A percentile compares a stretch with the other conserved stretches of the same genome.
These are phyloP conservation scores for Fonsecaea monophora DNA, from an alignment of 2,329 filamentous ascomycete species.

Conservation along the genomic window DNA sequence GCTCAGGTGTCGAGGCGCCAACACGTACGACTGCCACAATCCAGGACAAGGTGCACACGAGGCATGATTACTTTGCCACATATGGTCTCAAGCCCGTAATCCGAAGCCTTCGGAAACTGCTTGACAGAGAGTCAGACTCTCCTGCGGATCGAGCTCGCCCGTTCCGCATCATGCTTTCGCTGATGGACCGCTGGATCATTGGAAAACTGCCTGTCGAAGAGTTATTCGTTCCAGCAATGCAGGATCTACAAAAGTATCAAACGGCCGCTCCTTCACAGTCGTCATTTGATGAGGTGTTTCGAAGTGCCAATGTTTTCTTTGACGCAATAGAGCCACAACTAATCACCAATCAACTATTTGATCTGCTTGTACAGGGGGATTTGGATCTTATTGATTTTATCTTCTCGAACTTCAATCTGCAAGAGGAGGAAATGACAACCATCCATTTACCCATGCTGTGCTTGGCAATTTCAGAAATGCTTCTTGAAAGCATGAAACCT, in stretches of 20 bases:
- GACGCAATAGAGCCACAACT: conserved; percentile 94
- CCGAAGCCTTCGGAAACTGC: conserved; percentile 76
- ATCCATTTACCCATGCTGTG: conserved; percentile 34
- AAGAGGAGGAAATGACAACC: conserved; percentile 86
- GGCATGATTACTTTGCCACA: conserved; percentile 81
- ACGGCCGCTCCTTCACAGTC: conserved; percentile 66
- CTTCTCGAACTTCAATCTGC: conserved; percentile 83
- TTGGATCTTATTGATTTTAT: conserved; percentile 82
- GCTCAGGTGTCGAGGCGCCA: conserved; percentile 3
- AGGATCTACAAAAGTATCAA: conserved; percentile 79
- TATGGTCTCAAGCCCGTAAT: conserved; percentile 78
- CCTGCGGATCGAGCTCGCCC: conserved; percentile 78
- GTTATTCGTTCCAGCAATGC: conserved; percentile 84
- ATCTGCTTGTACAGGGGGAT: conserved; percentile 59
- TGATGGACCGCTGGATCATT: conserved; percentile 99
- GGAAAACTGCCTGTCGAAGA: conserved; percentile 86
- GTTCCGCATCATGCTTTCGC: conserved; percentile 87
- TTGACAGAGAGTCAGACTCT: conserved; percentile 62
- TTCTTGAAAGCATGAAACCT: conserved; percentile 17
- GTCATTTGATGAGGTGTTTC: conserved; percentile 83
- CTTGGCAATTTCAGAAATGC: conserved; percentile 37
- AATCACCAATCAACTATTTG: conserved; percentile 83
- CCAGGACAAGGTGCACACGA: conserved; percentile 45
- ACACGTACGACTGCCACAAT: conserved; percentile 17
- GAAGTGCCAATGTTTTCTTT: conserved; percentile 94